These are phyloP conservation scores for Stereum hirsutum DNA, from an alignment of 1,284 basidiomycete species.

Conservation along the genomic window DNA sequence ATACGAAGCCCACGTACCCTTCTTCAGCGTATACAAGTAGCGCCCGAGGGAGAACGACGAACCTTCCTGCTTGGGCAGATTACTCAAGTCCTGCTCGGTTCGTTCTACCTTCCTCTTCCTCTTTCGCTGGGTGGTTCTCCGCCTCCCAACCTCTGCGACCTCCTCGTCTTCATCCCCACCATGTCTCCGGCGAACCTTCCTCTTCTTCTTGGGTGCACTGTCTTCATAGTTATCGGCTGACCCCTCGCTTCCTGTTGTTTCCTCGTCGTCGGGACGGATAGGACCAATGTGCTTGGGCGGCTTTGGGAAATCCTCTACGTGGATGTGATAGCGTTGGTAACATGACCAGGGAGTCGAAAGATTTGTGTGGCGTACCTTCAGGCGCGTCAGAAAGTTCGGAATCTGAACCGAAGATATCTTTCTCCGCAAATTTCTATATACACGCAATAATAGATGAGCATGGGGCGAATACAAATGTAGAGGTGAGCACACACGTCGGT, in stretches of 20 bases:
- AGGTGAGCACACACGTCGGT: no score
- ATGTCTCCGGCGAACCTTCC: conserved; percentile 14
- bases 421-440: conserved; percentile 4
- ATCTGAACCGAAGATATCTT: conserved; percentile 67
- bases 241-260: conserved; percentile 33
- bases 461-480: no score
- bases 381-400: conserved; percentile 59
- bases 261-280: conserved; percentile 21
- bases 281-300: no score
- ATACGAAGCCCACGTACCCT: no score
- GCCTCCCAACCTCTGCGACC: conserved; percentile 24
- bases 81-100: conserved; percentile 50
- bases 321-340: conserved; percentile 16
- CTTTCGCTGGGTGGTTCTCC: conserved; percentile 23
- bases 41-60: conserved; percentile 13
- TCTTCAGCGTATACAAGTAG: no score
- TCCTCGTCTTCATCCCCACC: conserved; percentile 23
- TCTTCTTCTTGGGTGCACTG: conserved; percentile 38
- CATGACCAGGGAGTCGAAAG: background rate
- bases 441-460: no score
- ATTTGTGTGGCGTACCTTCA: conserved; percentile 32
- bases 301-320: conserved; percentile 47
- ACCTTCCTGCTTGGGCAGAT: conserved; percentile 69
- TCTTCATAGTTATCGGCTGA: no score
- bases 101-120: conserved; percentile 40